These are phyloP conservation scores for Lentinus brumalis DNA, from an alignment of 768 basidiomycete species.

Conservation along the genomic window DNA sequence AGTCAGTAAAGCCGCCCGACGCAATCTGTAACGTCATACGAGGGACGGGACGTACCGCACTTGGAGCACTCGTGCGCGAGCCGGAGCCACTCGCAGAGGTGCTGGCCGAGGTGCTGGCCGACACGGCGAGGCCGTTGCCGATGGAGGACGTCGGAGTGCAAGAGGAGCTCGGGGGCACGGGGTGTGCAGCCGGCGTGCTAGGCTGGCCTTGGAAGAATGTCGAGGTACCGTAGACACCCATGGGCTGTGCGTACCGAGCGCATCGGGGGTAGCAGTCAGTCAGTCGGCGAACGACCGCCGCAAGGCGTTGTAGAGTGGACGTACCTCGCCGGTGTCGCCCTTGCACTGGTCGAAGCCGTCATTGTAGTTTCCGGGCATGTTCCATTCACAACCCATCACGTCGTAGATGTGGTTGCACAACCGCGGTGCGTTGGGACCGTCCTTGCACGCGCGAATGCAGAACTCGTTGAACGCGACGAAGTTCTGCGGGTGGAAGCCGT, in stretches of 20 bases:
- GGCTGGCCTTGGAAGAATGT: conserved; percentile 68
- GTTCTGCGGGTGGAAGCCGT: conserved; percentile 41
- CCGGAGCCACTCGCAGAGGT: not conserved
- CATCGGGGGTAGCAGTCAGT: too few species aligned
- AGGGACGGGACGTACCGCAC: not conserved
- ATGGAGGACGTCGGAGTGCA: conserved; percentile 59
- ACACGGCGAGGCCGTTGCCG: conserved; percentile 38
- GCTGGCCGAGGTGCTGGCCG: not conserved
- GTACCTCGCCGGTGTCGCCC: conserved; percentile 52
- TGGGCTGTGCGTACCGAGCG: conserved; percentile 40
- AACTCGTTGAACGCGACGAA: conserved; percentile 62
- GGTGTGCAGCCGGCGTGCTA: conserved; percentile 55
- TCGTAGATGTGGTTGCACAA: conserved; percentile 65
- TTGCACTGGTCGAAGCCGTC: conserved; percentile 47
- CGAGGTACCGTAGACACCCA: conserved; percentile 67
- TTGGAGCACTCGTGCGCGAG: not conserved
- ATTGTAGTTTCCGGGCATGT: conserved; percentile 54
- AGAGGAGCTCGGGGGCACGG: conserved; percentile 58
- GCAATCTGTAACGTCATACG: not conserved
- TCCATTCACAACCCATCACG: conserved; percentile 60
- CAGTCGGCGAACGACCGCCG: too few species aligned
- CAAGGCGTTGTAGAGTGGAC: not conserved
- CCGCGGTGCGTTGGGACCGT: conserved; percentile 47
- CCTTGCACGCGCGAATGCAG: conserved; percentile 73
- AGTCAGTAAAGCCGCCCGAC: too few species aligned